Conservation (phyloP, 23 red algal genomes). For the Pyropia haitanensis region DNA sequence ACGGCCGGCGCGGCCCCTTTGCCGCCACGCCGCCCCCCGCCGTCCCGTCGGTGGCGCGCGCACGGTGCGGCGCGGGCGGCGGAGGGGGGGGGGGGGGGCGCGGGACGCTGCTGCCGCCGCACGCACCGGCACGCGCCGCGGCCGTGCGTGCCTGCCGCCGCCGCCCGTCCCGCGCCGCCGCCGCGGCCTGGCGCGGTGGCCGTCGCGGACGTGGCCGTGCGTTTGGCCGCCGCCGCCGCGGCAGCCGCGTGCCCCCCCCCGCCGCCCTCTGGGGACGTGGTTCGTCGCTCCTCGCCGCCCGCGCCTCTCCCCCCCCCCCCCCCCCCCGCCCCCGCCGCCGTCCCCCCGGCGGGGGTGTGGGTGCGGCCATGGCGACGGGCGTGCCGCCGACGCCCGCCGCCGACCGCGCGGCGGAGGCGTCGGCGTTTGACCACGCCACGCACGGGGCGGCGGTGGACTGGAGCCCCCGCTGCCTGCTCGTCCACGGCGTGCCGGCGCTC, state of each 20-base stretch:
- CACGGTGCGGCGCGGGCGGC: too few species aligned
- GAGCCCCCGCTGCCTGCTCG: constrained; percentile 22
- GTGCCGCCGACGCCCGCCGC: constrained; percentile 4
- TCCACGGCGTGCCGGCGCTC: constrained; percentile 45
- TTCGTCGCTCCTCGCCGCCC: not conserved
- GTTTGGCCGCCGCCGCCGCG: not conserved
- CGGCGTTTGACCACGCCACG: constrained; percentile 31
- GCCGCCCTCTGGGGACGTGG: not conserved
- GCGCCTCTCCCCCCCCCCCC: not conserved
- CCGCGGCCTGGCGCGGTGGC: too few species aligned
- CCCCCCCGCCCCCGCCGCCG: constrained; percentile 11
- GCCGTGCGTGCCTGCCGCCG: too few species aligned
- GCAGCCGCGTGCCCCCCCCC: not conserved
- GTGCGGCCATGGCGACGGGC: too few species aligned
- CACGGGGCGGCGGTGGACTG: constrained; percentile 38
- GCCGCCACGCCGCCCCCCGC: too few species aligned
- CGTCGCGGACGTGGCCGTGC: too few species aligned
- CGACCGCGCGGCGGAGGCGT: constrained; percentile 34
- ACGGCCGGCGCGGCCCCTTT: too few species aligned
- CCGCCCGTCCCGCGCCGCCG: too few species aligned
- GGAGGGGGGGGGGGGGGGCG: too few species aligned
- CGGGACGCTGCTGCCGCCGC: too few species aligned
- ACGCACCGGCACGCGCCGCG: too few species aligned
- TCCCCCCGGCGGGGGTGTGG: not conserved
- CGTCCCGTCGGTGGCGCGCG: too few species aligned